Percentiles rank a stretch among this genome's conserved stretches.
phyloP scores from a whole-genome alignment of 2,329 filamentous ascomycete genomes.

The Cercospora nicotianae region DNA sequence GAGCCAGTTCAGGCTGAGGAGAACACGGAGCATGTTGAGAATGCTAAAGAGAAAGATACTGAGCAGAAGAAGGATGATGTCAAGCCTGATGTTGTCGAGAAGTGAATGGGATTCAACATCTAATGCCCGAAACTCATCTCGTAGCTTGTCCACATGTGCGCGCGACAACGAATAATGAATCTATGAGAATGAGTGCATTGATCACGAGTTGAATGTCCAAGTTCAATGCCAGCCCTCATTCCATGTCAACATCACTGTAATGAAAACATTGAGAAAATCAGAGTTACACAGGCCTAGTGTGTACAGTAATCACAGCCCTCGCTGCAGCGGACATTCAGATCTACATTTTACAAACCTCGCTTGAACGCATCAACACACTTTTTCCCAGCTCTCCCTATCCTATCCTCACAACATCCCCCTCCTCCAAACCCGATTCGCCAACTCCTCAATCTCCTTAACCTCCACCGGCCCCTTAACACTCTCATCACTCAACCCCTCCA shows the following conservation, averaged over 20 bases:
- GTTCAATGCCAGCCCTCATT: background rate
- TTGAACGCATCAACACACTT: conserved; percentile 15
- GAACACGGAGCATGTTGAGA: too few relatives aligned
- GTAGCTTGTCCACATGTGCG: background rate
- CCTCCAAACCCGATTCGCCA: conserved; percentile 83
- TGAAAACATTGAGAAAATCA: background rate
- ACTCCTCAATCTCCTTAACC: conserved; percentile 73
- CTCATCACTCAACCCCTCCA: conserved; percentile 80
- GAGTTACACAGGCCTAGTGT: background rate
- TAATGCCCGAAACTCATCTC: background rate
- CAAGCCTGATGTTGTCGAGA: too few relatives aligned
- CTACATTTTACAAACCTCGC: conserved; percentile 2
- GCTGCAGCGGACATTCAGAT: background rate
- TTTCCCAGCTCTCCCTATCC: too few relatives aligned
- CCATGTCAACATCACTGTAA: background rate
- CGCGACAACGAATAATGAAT: background rate
- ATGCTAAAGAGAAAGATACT: too few relatives aligned
- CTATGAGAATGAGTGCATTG: background rate
- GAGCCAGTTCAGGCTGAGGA: background rate
- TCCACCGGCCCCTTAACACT: conserved; percentile 73
- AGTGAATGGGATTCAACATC: background rate
- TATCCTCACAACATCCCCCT: conserved; percentile 75
- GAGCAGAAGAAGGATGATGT: too few relatives aligned
- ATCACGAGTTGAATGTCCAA: background rate
- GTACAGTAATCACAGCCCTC: background rate